phyloP scores from a whole-genome alignment of 371 early-diverging fungal genomes.

The Saksenaea oblongispora region DNA sequence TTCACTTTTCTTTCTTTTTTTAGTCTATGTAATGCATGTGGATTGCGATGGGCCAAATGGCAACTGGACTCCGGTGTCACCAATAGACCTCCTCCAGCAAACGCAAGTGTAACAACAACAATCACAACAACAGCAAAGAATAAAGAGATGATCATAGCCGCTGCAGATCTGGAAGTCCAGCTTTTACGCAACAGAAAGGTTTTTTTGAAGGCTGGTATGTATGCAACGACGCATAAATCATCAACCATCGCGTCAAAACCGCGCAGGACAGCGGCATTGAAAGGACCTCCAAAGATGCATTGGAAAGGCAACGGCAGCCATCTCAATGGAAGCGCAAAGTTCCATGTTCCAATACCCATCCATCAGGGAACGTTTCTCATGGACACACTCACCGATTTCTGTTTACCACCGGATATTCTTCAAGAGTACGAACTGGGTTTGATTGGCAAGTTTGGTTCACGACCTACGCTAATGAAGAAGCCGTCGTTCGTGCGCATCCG shows the following conservation, averaged over 20 bases:
- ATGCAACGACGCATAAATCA: constrained; percentile 15
- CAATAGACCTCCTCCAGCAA: not conserved
- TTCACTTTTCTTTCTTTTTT: not conserved
- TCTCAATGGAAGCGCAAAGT: constrained; percentile 1
- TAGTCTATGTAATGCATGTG: constrained; percentile 51
- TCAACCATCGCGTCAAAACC: not conserved
- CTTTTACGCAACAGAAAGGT: constrained; percentile 15
- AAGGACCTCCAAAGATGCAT: not conserved
- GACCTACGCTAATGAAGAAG: constrained; percentile 8
- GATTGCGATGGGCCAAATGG: constrained; percentile 28
- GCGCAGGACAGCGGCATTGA: constrained; percentile 8
- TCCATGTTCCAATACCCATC: constrained; percentile 51
- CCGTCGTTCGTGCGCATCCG: constrained; percentile 36
- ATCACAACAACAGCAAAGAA: not conserved
- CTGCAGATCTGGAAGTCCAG: not conserved
- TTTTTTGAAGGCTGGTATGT: constrained; percentile 26
- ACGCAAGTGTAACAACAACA: not conserved
- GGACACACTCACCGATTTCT: constrained; percentile 42
- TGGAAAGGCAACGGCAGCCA: constrained; percentile 4
- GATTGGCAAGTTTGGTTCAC: constrained; percentile 20
- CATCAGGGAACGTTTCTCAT: constrained; percentile 52
- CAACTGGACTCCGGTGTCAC: not conserved
- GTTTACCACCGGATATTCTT: constrained; percentile 50
- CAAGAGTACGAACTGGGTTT: constrained; percentile 45
- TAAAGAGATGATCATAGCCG: not conserved